Evolutionary conservation across 208 protist genomes (phyloP).

Genomic region (Trypanosoma congolense): DNA sequence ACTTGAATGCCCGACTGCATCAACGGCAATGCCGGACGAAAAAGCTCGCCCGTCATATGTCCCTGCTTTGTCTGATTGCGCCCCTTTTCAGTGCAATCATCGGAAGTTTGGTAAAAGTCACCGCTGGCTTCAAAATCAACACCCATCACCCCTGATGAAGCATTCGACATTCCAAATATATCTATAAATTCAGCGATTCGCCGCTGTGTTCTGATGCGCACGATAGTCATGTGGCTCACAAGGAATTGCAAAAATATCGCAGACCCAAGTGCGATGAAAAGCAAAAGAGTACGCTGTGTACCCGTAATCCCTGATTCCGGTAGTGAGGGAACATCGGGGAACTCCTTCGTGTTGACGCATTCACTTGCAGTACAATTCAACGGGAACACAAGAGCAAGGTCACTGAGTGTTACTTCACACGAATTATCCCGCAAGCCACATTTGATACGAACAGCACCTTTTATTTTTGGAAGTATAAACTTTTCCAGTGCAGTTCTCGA

Average conservation of each 20-base stretch:
- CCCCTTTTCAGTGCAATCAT: no score
- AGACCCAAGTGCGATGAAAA: constrained; percentile 7
- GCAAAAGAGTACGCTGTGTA: constrained; percentile 6
- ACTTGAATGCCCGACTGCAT: no score
- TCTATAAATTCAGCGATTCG: constrained; percentile 48
- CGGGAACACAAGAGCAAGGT: constrained; percentile 64
- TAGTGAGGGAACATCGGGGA: constrained; percentile 26
- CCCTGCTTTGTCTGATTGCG: no score
- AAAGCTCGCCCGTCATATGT: no score
- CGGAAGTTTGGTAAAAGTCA: no score
- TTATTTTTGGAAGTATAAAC: constrained; percentile 47
- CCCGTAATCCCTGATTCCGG: neutral
- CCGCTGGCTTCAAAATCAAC: no score
- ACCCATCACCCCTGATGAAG: no score
- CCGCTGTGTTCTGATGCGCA: constrained; percentile 23
- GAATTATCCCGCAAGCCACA: constrained; percentile 28
- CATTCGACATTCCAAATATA: constrained; percentile 45
- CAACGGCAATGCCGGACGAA: no score
- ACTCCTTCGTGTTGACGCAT: constrained; percentile 56
- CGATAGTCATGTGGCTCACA: constrained; percentile 29
- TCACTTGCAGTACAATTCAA: constrained; percentile 61
- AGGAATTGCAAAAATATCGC: constrained; percentile 26
- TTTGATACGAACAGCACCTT: constrained; percentile 47
- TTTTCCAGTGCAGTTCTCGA: constrained; percentile 45
- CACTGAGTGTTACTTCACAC: constrained; percentile 54